phyloP scores from a whole-genome alignment of 768 basidiomycete genomes.

The Fomitopsis serialis region DNA sequence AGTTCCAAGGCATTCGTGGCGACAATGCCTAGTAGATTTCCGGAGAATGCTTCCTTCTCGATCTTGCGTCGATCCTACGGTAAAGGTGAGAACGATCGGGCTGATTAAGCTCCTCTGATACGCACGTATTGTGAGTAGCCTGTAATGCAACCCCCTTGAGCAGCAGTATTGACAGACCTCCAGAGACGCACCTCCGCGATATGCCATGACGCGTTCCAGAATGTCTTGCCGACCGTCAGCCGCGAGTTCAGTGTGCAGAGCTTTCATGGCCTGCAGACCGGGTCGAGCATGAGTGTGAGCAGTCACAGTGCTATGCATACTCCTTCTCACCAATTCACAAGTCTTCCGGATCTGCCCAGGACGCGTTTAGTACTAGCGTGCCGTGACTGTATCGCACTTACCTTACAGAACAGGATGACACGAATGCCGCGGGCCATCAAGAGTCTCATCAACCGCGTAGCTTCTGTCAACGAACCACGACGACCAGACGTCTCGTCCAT shows the following conservation, averaged over 20 bases:
- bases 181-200: constrained; percentile 63
- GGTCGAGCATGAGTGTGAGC: too few relatives aligned
- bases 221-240: constrained; percentile 75
- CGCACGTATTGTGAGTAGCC: constrained; percentile 70
- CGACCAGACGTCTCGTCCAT: constrained; percentile 49
- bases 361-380: too few relatives aligned
- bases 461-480: constrained; percentile 58
- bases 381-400: constrained; percentile 16
- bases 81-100: background rate
- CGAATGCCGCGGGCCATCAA: constrained; percentile 79
- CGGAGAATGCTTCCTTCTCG: constrained; percentile 83
- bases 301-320: constrained; percentile 3
- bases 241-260: constrained; percentile 62
- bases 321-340: constrained; percentile 65
- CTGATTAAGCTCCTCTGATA: background rate
- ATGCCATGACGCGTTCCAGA: constrained; percentile 69
- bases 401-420: constrained; percentile 88
- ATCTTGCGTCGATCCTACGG: constrained; percentile 74
- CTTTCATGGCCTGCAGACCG: constrained; percentile 64
- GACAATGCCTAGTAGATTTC: constrained; percentile 77
- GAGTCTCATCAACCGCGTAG: constrained; percentile 66
- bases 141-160: constrained; percentile 17
- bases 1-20: constrained; percentile 90
- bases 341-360: constrained; percentile 60
- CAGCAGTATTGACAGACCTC: background rate